A percentile compares a stretch with the other conserved stretches of the same genome.
These are phyloP conservation scores for Yarrowia osloensis DNA, from an alignment of 805 yeast species.

Conservation along the genomic window DNA sequence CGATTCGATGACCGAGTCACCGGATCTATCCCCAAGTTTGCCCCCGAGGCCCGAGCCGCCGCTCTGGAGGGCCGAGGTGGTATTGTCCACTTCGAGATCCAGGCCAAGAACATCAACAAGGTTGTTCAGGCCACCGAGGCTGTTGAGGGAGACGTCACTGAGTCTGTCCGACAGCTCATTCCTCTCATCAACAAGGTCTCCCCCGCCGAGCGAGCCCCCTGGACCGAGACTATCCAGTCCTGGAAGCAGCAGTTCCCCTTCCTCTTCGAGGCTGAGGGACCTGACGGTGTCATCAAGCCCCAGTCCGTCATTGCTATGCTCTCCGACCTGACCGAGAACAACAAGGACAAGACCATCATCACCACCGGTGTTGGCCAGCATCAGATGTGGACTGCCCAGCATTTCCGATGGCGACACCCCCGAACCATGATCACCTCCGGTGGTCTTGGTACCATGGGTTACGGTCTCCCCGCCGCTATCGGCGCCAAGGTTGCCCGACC, in stretches of 20 bases:
- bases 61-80: constrained; percentile 91
- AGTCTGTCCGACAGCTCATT: constrained; percentile 68
- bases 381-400: constrained; percentile 99
- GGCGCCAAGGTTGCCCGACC: constrained; percentile 98
- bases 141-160: constrained; percentile 91
- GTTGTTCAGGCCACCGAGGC: constrained; percentile 94
- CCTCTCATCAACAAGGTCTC: constrained; percentile 66
- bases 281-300: constrained; percentile 65
- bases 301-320: constrained; percentile 86
- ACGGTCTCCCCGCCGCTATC: constrained; percentile 94
- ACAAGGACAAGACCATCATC: constrained; percentile 73
- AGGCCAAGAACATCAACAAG: constrained; percentile 96
- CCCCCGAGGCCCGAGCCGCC: constrained; percentile 90
- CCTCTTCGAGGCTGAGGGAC: constrained; percentile 69
- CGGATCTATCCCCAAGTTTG: constrained; percentile 78
- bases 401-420: constrained; percentile 90
- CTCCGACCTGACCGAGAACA: constrained; percentile 65
- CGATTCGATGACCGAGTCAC: constrained; percentile 99
- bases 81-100: constrained; percentile 92
- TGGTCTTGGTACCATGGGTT: constrained; percentile 99
- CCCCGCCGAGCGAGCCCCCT: constrained; percentile 57
- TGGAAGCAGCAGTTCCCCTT: constrained; percentile 92
- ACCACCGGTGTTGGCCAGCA: constrained; percentile 99
- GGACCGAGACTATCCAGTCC: constrained; percentile 71
- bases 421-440: constrained; percentile 96